These are phyloP conservation scores for Leccinum ochraceum DNA, from an alignment of 768 basidiomycete species.

Conservation along the genomic window DNA sequence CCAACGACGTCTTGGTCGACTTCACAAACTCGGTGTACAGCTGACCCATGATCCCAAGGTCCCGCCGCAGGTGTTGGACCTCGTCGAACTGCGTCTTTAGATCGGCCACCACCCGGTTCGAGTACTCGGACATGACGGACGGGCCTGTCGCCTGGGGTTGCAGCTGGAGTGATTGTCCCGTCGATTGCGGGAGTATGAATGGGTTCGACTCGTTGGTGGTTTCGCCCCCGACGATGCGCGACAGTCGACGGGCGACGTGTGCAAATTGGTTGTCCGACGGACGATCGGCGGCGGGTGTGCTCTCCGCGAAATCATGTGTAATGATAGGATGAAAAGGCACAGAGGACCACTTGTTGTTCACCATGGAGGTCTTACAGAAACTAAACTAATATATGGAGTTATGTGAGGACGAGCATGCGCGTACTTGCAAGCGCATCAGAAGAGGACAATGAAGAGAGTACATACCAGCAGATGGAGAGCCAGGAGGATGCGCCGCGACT, in stretches of 20 bases:
- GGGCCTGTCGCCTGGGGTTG: constrained; percentile 74
- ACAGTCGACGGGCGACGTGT: constrained; percentile 69
- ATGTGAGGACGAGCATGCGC: too few relatives aligned
- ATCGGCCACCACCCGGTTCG: constrained; percentile 72
- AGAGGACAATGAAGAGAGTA: too few relatives aligned
- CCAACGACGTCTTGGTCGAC: too few relatives aligned
- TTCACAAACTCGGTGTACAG: too few relatives aligned
- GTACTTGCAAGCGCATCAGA: too few relatives aligned
- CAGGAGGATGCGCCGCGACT: too few relatives aligned
- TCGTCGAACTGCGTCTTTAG: constrained; percentile 94
- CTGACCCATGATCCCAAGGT: constrained; percentile 72
- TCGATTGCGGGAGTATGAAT: constrained; percentile 58
- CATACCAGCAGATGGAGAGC: too few relatives aligned
- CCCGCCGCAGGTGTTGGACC: constrained; percentile 89
- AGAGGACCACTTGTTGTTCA: constrained; percentile 54
- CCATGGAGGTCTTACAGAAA: constrained; percentile 51
- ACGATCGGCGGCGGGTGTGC: constrained; percentile 60
- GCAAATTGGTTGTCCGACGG: constrained; percentile 78
- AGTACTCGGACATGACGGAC: constrained; percentile 73
- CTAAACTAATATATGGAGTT: too few relatives aligned
- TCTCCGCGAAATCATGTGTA: constrained; percentile 59
- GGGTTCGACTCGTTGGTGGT: constrained; percentile 34
- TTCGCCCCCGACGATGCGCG: constrained; percentile 58
- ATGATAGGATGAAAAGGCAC: constrained; percentile 47
- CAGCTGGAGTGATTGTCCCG: constrained; percentile 58